A percentile compares a stretch with the other conserved stretches of the same genome.
Evolutionary conservation across 495 filamentous ascomycete species (phyloP).

Genomic region (Neurospora discreta): DNA sequence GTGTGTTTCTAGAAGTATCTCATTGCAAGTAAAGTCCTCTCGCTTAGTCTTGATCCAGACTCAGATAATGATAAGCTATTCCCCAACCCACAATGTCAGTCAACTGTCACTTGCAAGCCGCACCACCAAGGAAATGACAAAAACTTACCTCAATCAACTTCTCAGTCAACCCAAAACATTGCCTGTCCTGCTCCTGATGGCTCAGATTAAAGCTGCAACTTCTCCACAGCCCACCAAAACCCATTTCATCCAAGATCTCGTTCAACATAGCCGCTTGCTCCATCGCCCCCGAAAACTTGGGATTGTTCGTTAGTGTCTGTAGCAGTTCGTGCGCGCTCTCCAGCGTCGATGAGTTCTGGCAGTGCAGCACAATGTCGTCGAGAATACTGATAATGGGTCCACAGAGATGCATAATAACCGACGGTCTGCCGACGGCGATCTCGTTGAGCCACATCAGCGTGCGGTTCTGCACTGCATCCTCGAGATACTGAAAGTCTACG

Average conservation of each 20-base stretch:
- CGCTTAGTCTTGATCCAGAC: background rate
- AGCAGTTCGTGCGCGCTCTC: constrained; percentile 41
- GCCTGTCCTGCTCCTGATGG: constrained; percentile 38
- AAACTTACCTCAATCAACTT: constrained; percentile 46
- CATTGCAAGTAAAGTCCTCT: too few relatives aligned
- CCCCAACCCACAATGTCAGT: background rate
- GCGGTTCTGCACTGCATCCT: constrained; percentile 41
- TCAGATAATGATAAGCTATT: background rate
- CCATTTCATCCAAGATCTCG: constrained; percentile 42
- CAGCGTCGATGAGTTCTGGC: constrained; percentile 39
- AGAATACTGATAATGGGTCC: constrained; percentile 39
- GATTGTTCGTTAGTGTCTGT: constrained; percentile 36
- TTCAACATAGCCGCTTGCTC: constrained; percentile 29
- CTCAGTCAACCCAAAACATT: constrained; percentile 42
- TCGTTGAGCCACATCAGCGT: constrained; percentile 41
- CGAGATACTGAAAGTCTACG: constrained; percentile 45
- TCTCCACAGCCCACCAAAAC: constrained; percentile 45
- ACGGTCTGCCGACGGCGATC: constrained; percentile 34
- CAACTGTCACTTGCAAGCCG: background rate
- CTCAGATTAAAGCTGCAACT: constrained; percentile 34
- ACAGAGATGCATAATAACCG: constrained; percentile 39
- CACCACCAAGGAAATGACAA: background rate
- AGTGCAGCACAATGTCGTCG: constrained; percentile 43
- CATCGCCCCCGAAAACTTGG: constrained; percentile 27
- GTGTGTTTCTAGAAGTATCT: too few relatives aligned